Evolutionary conservation across 2,329 filamentous ascomycete species (phyloP).

Genomic region (Arachnopeziza araneosa): DNA sequence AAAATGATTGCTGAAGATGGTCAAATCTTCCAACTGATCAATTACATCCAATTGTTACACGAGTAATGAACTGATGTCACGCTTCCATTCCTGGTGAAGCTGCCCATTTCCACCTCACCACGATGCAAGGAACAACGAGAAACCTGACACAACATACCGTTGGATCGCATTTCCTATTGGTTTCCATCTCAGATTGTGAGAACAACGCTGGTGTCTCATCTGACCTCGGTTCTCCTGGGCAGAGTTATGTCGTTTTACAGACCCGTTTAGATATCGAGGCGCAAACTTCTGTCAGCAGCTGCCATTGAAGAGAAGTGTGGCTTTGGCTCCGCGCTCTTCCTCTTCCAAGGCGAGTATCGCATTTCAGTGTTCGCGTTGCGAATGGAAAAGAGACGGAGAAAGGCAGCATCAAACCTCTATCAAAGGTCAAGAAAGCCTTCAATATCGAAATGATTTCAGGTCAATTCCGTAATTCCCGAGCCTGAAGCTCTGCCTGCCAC

Average conservation of each 20-base stretch:
- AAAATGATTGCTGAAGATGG: constrained; percentile 3
- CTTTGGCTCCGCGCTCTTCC: neutral
- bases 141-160: constrained; percentile 16
- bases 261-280: neutral
- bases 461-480: constrained; percentile 17
- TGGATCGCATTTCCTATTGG: constrained; percentile 5
- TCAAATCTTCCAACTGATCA: constrained; percentile 4
- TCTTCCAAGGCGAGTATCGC: neutral
- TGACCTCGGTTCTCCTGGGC: neutral
- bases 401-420: neutral
- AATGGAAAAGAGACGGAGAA: neutral
- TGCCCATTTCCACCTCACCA: constrained; percentile 9
- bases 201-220: neutral
- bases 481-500: constrained; percentile 13
- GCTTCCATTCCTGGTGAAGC: constrained; percentile 16
- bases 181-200: constrained; percentile 1
- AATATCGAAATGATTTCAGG: constrained; percentile 15
- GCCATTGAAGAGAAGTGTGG: neutral
- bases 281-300: neutral
- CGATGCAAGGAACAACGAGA: constrained; percentile 22
- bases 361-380: too few species aligned
- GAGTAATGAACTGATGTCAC: constrained; percentile 10
- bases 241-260: neutral
- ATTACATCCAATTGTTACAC: constrained; percentile 10
- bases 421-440: neutral